These are phyloP conservation scores for Aspergillus floridensis DNA, from an alignment of 2,329 filamentous ascomycete species.

Conservation along the genomic window DNA sequence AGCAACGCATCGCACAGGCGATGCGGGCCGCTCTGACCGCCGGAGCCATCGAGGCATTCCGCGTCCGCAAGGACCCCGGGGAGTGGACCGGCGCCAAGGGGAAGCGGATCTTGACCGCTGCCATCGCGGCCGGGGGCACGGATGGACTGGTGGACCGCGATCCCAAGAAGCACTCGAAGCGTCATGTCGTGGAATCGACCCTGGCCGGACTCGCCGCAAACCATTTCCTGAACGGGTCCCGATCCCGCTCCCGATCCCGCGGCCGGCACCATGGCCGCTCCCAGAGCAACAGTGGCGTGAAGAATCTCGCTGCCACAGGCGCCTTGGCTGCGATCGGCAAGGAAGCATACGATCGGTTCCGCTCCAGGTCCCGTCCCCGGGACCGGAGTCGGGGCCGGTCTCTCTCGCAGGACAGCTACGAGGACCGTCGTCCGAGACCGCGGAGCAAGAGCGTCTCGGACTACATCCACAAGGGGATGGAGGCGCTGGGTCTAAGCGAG, in stretches of 20 bases:
- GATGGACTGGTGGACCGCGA: slow-evolving; percentile 70
- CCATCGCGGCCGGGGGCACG: slow-evolving; percentile 78
- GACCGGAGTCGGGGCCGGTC: slow-evolving; percentile 39
- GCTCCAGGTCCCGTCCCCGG: slow-evolving; percentile 39
- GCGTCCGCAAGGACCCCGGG: slow-evolving; percentile 82
- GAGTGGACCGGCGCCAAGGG: slow-evolving; percentile 89
- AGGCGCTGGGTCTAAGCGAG: slow-evolving; percentile 44
- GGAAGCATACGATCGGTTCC: slow-evolving; percentile 45
- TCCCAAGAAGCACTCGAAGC: slow-evolving; percentile 70
- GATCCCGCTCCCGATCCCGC: slow-evolving; percentile 68
- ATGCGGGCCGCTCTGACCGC: slow-evolving; percentile 88
- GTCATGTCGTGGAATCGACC: slow-evolving; percentile 80
- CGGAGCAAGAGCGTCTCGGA: slow-evolving; percentile 48
- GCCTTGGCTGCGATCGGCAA: slow-evolving; percentile 49
- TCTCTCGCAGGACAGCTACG: slow-evolving; percentile 52
- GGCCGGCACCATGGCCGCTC: slow-evolving; percentile 44
- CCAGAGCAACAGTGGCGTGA: slow-evolving; percentile 45
- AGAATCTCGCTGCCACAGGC: slow-evolving; percentile 44
- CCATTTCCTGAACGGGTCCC: slow-evolving; percentile 77
- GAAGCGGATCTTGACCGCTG: slow-evolving; percentile 85
- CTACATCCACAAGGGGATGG: slow-evolving; percentile 45
- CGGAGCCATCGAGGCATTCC: slow-evolving; percentile 88
- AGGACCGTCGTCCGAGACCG: slow-evolving; percentile 48
- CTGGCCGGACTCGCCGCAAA: slow-evolving; percentile 85
- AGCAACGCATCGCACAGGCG: slow-evolving; percentile 72